phyloP scores from a whole-genome alignment of 768 basidiomycete species.

The Xerocomellus dryophilus region DNA sequence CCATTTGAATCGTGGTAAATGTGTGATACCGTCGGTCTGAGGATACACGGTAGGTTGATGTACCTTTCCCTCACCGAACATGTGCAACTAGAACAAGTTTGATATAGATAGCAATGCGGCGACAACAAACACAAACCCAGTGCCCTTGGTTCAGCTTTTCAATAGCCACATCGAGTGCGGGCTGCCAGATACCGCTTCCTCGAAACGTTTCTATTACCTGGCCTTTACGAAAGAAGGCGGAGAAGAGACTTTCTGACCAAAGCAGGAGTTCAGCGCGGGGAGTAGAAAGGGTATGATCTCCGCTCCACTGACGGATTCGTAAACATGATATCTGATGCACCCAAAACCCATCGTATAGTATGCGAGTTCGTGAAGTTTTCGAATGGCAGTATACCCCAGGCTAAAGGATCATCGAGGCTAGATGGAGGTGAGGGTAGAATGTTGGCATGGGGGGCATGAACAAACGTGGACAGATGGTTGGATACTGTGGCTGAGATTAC shows the following conservation, averaged over 20 bases:
- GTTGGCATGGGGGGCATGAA: conserved; percentile 9
- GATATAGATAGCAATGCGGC: neutral
- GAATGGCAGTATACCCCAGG: conserved; percentile 83
- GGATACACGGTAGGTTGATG: conserved; percentile 64
- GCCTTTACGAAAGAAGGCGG: conserved; percentile 81
- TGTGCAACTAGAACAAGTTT: conserved; percentile 64
- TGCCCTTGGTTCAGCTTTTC: conserved; percentile 73
- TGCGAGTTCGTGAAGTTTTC: conserved; percentile 54
- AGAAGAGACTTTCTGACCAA: conserved; percentile 62
- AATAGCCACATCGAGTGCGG: conserved; percentile 81
- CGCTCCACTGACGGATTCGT: conserved; percentile 71
- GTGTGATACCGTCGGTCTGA: conserved; percentile 40
- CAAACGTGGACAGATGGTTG: conserved; percentile 92
- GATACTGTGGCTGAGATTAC: conserved; percentile 51
- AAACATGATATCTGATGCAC: conserved; percentile 92
- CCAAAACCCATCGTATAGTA: conserved; percentile 85
- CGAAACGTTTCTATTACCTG: conserved; percentile 92
- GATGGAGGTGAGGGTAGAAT: conserved; percentile 5
- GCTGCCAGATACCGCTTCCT: conserved; percentile 86
- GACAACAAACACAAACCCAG: conserved; percentile 61
- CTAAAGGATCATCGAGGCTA: conserved; percentile 79
- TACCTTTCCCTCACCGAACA: conserved; percentile 88
- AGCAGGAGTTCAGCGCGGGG: conserved; percentile 14
- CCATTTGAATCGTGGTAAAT: conserved; percentile 87
- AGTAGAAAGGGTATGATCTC: neutral